These are phyloP conservation scores for Harrya chromipes DNA, from an alignment of 768 basidiomycete species.

Conservation along the genomic window DNA sequence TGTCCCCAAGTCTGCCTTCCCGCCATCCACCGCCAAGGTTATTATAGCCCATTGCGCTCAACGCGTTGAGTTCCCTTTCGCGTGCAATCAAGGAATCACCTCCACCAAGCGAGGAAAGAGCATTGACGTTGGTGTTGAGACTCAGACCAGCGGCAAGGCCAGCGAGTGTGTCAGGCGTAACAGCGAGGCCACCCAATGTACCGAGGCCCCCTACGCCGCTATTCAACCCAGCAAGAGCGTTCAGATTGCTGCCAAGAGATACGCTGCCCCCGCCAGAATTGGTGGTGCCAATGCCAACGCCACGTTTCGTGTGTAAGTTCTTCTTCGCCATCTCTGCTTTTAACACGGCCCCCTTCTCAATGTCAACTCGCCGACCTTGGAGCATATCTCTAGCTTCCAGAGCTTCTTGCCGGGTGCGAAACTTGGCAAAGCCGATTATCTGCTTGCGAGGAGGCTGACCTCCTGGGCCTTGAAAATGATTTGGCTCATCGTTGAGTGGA, in stretches of 20 bases:
- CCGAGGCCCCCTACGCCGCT: slow-evolving; percentile 29
- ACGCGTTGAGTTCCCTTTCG: slow-evolving; percentile 46
- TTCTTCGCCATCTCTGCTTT: slow-evolving; percentile 99
- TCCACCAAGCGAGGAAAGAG: slow-evolving; percentile 23
- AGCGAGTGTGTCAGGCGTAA: slow-evolving; percentile 27
- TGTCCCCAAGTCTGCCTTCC: slow-evolving; percentile 35
- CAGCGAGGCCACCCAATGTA: slow-evolving; percentile 23
- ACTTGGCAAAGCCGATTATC: slow-evolving; percentile 98
- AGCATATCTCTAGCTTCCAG: slow-evolving; percentile 82
- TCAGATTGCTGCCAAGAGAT: slow-evolving; percentile 26
- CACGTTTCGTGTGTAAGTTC: slow-evolving; percentile 94
- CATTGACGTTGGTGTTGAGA: slow-evolving; percentile 26
- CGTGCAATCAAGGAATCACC: slow-evolving; percentile 34
- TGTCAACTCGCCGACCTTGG: slow-evolving; percentile 87
- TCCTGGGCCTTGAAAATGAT: slow-evolving; percentile 31
- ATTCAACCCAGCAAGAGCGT: slow-evolving; percentile 22
- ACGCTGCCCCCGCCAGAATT: slow-evolving; percentile 27
- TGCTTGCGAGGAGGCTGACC: slow-evolving; percentile 75
- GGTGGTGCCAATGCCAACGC: slow-evolving; percentile 63
- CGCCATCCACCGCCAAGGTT: slow-evolving; percentile 31
- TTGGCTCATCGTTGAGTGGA: slow-evolving; percentile 32
- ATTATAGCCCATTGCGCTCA: slow-evolving; percentile 48
- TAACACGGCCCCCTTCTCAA: slow-evolving; percentile 86
- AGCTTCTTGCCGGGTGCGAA: slow-evolving; percentile 83
- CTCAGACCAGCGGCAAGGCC: slow-evolving; percentile 30